Percentiles rank a stretch among this genome's conserved stretches.
Conservation (phyloP, 2,329 filamentous ascomycete genomes). For the Spiromastix sp. region DNA sequence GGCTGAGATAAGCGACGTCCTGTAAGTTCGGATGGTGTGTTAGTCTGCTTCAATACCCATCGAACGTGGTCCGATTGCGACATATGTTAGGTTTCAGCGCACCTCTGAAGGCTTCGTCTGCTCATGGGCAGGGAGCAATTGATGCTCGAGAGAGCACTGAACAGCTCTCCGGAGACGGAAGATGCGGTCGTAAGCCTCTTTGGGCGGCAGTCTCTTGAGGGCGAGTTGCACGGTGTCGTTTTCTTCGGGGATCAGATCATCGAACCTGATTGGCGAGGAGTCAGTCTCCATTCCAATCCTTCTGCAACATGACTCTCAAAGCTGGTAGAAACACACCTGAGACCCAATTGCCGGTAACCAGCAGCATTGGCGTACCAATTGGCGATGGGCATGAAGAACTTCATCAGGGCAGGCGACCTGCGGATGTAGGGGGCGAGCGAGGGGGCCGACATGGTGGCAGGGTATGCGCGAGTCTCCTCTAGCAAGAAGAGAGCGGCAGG, state of each 20-base stretch:
- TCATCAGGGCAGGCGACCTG: conserved; percentile 77
- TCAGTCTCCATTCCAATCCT: neutral
- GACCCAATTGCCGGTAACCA: conserved; percentile 85
- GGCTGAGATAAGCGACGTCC: conserved; percentile 57
- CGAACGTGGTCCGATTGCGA: conserved; percentile 7
- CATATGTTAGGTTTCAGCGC: no score
- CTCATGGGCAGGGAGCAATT: conserved; percentile 53
- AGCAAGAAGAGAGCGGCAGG: neutral
- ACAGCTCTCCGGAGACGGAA: conserved; percentile 94
- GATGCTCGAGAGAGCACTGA: conserved; percentile 63
- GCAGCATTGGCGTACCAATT: conserved; percentile 82
- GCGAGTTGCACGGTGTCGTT: conserved; percentile 76
- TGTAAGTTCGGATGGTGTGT: conserved; percentile 26
- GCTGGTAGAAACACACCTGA: conserved; percentile 55
- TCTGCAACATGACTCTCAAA: neutral
- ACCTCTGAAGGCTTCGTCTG: conserved; percentile 61
- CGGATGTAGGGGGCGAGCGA: conserved; percentile 65
- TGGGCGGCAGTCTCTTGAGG: conserved; percentile 77
- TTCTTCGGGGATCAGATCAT: conserved; percentile 93
- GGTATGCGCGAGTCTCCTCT: neutral
- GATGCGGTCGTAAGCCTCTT: conserved; percentile 92
- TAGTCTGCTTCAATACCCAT: neutral
- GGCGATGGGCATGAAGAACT: conserved; percentile 68
- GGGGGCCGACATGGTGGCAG: conserved; percentile 38
- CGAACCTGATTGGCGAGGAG: conserved; percentile 53